These are phyloP conservation scores for Aureobasidium sp. DNA, from an alignment of 2,329 filamentous ascomycete species.

Conservation along the genomic window DNA sequence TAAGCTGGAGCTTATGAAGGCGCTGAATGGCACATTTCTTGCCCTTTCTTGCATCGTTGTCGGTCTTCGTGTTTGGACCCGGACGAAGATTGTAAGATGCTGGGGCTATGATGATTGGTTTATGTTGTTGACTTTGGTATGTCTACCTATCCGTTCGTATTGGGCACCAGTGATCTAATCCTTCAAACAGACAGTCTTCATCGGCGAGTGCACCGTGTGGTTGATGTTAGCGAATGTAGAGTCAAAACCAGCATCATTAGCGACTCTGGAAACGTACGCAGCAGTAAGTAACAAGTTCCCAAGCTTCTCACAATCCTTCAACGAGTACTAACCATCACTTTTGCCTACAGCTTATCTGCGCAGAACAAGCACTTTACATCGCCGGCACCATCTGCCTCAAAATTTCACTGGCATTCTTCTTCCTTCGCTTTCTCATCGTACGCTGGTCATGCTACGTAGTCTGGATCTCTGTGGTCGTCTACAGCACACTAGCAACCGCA, in stretches of 20 bases:
- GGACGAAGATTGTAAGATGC: conserved; percentile 39
- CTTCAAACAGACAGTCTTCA: conserved; percentile 17
- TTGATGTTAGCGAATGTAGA: conserved; percentile 9
- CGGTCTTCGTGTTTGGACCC: conserved; percentile 42
- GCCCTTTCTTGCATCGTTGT: conserved; percentile 42
- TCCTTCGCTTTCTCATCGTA: conserved; percentile 44
- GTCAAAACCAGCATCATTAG: neutral
- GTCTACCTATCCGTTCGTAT: conserved; percentile 8
- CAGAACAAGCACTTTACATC: conserved; percentile 44
- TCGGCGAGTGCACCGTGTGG: conserved; percentile 12
- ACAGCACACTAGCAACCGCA: conserved; percentile 36
- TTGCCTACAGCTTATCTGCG: conserved; percentile 27
- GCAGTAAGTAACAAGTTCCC: neutral
- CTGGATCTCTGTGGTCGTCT: conserved; percentile 34
- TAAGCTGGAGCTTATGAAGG: conserved; percentile 12
- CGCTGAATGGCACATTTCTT: conserved; percentile 33
- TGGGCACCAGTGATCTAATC: conserved; percentile 1
- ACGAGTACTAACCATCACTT: neutral
- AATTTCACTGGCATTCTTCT: conserved; percentile 50
- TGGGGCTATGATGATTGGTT: conserved; percentile 50
- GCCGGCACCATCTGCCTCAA: conserved; percentile 46
- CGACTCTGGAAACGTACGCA: neutral
- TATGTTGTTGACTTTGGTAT: conserved; percentile 44
- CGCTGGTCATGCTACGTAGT: conserved; percentile 39
- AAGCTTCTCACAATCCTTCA: neutral